Percentiles rank a stretch among this genome's conserved stretches.
Evolutionary conservation across 2,329 filamentous ascomycete species (phyloP).

Genomic region (Paraphoma chrysanthemicola): DNA sequence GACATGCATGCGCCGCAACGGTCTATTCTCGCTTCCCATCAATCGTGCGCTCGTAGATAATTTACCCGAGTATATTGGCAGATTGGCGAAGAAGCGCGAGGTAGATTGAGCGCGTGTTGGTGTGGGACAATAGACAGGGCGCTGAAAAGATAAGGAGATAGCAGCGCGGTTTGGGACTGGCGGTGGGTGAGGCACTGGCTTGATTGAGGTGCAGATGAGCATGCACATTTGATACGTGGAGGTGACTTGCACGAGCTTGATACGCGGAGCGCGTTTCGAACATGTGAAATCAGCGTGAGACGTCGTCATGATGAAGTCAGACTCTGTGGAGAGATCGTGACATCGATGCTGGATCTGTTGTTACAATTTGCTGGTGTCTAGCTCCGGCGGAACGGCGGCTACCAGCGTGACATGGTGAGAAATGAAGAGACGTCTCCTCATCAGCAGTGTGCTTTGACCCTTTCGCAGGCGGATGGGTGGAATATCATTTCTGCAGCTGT

Average conservation of each 20-base stretch:
- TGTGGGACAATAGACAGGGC: background rate
- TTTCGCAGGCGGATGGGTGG: background rate
- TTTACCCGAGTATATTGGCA: constrained; percentile 8
- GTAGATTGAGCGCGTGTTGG: background rate
- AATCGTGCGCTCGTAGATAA: background rate
- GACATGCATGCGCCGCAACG: background rate
- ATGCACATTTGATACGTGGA: background rate
- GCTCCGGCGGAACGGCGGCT: background rate
- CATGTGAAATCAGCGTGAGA: background rate
- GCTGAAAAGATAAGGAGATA: constrained; percentile 4
- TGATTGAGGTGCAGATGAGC: constrained; percentile 1
- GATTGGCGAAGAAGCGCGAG: background rate
- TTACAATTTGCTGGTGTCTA: background rate
- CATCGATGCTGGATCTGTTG: background rate
- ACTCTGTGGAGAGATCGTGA: background rate
- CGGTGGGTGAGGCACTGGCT: background rate
- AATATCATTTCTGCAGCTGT: background rate
- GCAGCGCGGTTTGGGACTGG: background rate
- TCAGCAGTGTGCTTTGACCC: background rate
- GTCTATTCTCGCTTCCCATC: background rate
- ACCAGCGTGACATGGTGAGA: background rate
- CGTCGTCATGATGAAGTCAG: constrained; percentile 2
- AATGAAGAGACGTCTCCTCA: background rate
- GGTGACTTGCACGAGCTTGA: background rate
- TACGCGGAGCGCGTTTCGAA: background rate